These are phyloP conservation scores for Sisymbrium altissimum DNA, from an alignment of 345 rosid species.

Conservation along the genomic window DNA sequence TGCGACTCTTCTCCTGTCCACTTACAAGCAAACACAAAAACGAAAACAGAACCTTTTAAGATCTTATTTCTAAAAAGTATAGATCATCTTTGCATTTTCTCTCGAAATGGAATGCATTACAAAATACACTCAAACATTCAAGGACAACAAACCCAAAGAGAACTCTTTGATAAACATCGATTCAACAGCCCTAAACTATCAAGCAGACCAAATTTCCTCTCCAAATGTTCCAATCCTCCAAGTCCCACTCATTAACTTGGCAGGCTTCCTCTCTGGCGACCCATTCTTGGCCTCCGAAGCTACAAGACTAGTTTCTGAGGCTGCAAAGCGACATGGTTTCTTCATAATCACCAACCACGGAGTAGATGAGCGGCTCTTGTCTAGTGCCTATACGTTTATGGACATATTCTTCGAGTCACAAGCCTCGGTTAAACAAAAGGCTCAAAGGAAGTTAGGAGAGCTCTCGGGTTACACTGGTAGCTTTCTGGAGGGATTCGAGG, in stretches of 20 bases:
- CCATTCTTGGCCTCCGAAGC: not conserved
- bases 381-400: no score
- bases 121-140: not conserved
- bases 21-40: no score
- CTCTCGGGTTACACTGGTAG: not conserved
- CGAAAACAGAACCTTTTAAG: no score
- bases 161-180: not conserved
- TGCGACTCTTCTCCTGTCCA: no score
- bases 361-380: not conserved
- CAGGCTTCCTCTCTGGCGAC: constrained; percentile 5
- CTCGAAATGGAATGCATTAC: not conserved
- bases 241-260: constrained; percentile 1
- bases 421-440: no score
- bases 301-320: constrained; percentile 6
- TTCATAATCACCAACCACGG: constrained; percentile 11
- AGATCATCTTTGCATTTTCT: no score
- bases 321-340: constrained; percentile 9
- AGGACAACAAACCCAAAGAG: not conserved
- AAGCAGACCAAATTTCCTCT: not conserved
- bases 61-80: no score
- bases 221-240: not conserved
- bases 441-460: no score
- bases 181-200: not conserved
- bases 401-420: no score
- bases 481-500: not conserved